Evolutionary conservation across 805 yeast species (phyloP).

Genomic region (Sugiyamaella smithiae): DNA sequence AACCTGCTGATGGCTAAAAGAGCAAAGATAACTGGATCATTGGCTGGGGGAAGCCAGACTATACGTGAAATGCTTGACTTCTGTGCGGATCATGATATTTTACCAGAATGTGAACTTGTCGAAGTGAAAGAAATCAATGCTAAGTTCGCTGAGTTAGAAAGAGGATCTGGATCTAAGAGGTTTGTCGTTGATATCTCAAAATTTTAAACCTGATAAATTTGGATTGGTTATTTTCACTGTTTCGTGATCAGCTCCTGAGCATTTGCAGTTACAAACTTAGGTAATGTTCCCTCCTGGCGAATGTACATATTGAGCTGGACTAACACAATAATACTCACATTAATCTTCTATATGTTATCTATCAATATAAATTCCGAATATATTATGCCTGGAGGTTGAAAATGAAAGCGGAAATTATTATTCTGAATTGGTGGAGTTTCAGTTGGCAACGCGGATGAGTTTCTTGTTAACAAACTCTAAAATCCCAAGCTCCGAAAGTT

Average conservation of each 20-base stretch:
- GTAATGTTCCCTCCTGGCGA: too few species aligned
- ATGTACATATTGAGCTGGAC: too few species aligned
- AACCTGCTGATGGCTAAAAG: not conserved
- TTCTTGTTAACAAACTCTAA: conserved; percentile 43
- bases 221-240: too few species aligned
- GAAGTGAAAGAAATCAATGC: conserved; percentile 37
- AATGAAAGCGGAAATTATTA: too few species aligned
- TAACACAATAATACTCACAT: too few species aligned
- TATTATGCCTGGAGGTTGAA: too few species aligned
- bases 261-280: too few species aligned
- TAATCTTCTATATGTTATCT: too few species aligned
- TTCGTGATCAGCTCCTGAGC: too few species aligned
- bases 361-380: too few species aligned
- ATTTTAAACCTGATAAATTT: too few species aligned
- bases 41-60: conserved; percentile 60
- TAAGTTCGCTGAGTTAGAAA: conserved; percentile 5
- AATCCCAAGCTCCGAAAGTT: conserved; percentile 60
- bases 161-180: not conserved
- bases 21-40: conserved; percentile 44
- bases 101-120: conserved; percentile 62
- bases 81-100: conserved; percentile 56
- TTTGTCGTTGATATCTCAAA: conserved; percentile 14
- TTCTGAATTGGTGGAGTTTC: too few species aligned
- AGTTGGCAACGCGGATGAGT: conserved; percentile 1
- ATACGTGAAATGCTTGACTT: conserved; percentile 63